Percentiles rank a stretch among this genome's conserved stretches.
These are phyloP conservation scores for Leccinum subrobustum DNA, from an alignment of 1,284 basidiomycete genomes.

Conservation along the genomic window DNA sequence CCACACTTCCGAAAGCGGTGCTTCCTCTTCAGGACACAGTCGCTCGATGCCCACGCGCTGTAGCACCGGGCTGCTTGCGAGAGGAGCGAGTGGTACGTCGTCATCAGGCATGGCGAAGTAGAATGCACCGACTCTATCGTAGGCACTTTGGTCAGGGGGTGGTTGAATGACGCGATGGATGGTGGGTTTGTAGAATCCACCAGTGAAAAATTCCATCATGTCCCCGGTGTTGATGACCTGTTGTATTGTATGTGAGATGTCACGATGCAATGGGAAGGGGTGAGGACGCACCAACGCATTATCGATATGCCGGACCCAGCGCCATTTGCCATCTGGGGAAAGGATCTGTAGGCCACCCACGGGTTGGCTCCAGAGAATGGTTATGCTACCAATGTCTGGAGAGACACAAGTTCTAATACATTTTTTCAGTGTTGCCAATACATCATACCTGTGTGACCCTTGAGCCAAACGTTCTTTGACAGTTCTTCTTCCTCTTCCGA, in stretches of 20 bases:
- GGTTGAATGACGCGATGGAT: slow-evolving; percentile 45
- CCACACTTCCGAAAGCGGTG: background rate
- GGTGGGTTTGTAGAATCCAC: slow-evolving; percentile 47
- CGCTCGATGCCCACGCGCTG: slow-evolving; percentile 12
- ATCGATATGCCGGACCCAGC: slow-evolving; percentile 55
- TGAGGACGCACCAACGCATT: slow-evolving; percentile 31
- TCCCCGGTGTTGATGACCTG: slow-evolving; percentile 55
- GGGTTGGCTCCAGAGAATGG: slow-evolving; percentile 60
- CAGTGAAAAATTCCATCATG: slow-evolving; percentile 52
- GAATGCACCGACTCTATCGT: slow-evolving; percentile 41
- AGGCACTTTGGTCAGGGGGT: slow-evolving; percentile 39
- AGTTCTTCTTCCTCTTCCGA: slow-evolving; percentile 10
- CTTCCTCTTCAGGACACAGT: background rate
- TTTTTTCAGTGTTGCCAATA: background rate
- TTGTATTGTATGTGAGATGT: background rate
- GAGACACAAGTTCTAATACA: background rate
- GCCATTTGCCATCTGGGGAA: slow-evolving; percentile 49
- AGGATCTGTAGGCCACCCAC: slow-evolving; percentile 56
- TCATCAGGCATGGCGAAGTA: slow-evolving; percentile 41
- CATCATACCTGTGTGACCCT: slow-evolving; percentile 6
- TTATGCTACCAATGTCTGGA: slow-evolving; percentile 50
- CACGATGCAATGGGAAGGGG: background rate
- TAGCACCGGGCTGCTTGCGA: slow-evolving; percentile 32
- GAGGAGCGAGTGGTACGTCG: slow-evolving; percentile 24
- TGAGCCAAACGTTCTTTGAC: slow-evolving; percentile 12